These are phyloP conservation scores for Cyathus striatus DNA, from an alignment of 768 basidiomycete species.

Conservation along the genomic window DNA sequence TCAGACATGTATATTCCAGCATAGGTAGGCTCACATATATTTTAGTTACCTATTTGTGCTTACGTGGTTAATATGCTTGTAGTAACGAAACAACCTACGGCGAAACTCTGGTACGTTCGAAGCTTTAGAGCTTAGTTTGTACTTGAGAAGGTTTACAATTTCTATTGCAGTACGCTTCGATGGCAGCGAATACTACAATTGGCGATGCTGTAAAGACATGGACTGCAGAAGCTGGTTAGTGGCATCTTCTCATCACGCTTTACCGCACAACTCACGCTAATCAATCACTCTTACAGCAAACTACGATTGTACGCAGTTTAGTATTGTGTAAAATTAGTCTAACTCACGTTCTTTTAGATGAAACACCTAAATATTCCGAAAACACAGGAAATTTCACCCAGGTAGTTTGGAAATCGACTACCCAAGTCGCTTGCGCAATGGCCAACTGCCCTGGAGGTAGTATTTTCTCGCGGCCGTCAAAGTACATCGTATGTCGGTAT, in stretches of 20 bases:
- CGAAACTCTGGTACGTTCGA: slow-evolving; percentile 18
- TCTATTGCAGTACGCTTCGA: slow-evolving; percentile 10
- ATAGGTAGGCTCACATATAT: too few relatives aligned
- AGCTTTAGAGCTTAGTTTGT: neutral
- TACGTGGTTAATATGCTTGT: neutral
- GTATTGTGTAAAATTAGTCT: too few relatives aligned
- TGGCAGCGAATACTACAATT: slow-evolving; percentile 11
- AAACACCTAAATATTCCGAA: slow-evolving; percentile 17
- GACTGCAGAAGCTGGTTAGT: slow-evolving; percentile 23
- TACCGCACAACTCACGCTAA: too few relatives aligned
- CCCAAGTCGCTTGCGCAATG: slow-evolving; percentile 42
- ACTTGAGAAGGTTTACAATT: neutral
- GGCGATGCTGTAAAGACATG: slow-evolving; percentile 13
- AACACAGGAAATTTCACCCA: slow-evolving; percentile 26
- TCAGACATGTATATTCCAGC: slow-evolving; percentile 16
- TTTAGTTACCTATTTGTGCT: neutral
- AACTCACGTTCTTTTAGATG: slow-evolving; percentile 9
- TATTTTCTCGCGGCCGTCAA: slow-evolving; percentile 15
- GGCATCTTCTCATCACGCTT: too few relatives aligned
- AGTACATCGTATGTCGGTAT: too few relatives aligned
- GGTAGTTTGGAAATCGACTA: slow-evolving; percentile 50
- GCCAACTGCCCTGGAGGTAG: slow-evolving; percentile 27
- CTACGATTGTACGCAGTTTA: slow-evolving; percentile 14
- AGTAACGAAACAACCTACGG: slow-evolving; percentile 17
- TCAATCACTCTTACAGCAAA: slow-evolving; percentile 11